Base-by-base conservation (phyloP, 75 land plant species). In the Ceratopteris richardii region DNA sequence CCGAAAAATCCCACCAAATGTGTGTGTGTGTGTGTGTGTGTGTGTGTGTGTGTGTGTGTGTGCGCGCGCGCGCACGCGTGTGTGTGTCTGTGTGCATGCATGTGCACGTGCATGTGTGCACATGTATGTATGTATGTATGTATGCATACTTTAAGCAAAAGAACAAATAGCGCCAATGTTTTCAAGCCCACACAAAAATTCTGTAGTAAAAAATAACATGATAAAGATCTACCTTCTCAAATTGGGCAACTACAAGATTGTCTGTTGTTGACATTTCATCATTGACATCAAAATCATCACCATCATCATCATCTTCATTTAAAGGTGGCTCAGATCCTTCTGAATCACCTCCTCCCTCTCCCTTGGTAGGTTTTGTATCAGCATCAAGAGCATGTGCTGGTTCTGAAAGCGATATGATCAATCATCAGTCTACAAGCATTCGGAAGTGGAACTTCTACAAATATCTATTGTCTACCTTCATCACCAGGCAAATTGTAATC, bases 231-330 rank as follows among this genome's bases (percentile, higher is more conserved):
- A 86, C 99, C 96, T 90, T 95, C 47, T 95, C 99, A 74, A 95
- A 95, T 60, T 86, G 99, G 40, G 96, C 90, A 44, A 95, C 79
- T 62, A 95, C 88, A 19, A 95, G 61, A 72, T 95, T 91, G 44
- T 79, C 80, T 29, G 96, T 86, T 58, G 66, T 79, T 22, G 66
- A 75, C 33, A 86, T 78, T 24, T 81, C 96, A 42, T 81, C 99
- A 29, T 78, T 91, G 16, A 85, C 75, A 42, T 80, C 92, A 61
- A 78, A 62, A 54, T 90, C 99, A 68, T 90, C 96, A 30, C 82
- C 96, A 47, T 95, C 96, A 54, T 95, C 95, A 33, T 75, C 80
- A 66, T 90, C 85, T 65, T 95, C 70, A 61, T 73, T 94, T 60
- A 90, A 79, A 19, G 94, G 70, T 28, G 96, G 81, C 9, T 87